A percentile compares a stretch with the other conserved stretches of the same genome.
These are phyloP conservation scores for Suhomyces pyralidae DNA, from an alignment of 805 yeast genomes.

Conservation along the genomic window DNA sequence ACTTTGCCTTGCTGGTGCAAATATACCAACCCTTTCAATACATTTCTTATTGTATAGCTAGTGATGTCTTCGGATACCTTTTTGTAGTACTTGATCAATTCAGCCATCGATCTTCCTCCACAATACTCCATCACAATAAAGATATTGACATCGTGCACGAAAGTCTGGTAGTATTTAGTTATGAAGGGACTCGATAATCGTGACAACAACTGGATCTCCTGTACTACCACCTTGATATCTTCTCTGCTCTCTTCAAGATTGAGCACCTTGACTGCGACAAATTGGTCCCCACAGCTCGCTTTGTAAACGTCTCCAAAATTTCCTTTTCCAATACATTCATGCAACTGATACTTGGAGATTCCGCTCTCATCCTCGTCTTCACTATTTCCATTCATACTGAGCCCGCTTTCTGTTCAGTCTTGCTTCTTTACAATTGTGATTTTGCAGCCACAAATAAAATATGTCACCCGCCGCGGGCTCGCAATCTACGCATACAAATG, in stretches of 20 bases:
- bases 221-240: constrained; percentile 64
- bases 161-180: constrained; percentile 60
- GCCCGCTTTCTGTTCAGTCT: background rate
- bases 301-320: constrained; percentile 84
- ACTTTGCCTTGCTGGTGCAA: constrained; percentile 73
- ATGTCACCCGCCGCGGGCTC: background rate
- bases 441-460: constrained; percentile 12
- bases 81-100: constrained; percentile 57
- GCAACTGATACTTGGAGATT: constrained; percentile 17
- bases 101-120: constrained; percentile 90
- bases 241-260: constrained; percentile 78
- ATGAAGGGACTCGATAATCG: constrained; percentile 64
- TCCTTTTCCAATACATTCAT: constrained; percentile 73
- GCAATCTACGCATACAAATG: background rate
- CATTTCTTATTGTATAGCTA: constrained; percentile 59
- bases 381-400: background rate
- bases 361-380: background rate
- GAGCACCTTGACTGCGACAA: constrained; percentile 84
- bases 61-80: constrained; percentile 57
- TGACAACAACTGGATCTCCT: constrained; percentile 75
- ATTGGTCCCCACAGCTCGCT: constrained; percentile 37
- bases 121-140: constrained; percentile 95
- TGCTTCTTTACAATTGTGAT: background rate
- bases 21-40: constrained; percentile 69
- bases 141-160: constrained; percentile 61